Evolutionary conservation across 2,329 filamentous ascomycete species (phyloP).

Genomic region (Fusarium multiceps): DNA sequence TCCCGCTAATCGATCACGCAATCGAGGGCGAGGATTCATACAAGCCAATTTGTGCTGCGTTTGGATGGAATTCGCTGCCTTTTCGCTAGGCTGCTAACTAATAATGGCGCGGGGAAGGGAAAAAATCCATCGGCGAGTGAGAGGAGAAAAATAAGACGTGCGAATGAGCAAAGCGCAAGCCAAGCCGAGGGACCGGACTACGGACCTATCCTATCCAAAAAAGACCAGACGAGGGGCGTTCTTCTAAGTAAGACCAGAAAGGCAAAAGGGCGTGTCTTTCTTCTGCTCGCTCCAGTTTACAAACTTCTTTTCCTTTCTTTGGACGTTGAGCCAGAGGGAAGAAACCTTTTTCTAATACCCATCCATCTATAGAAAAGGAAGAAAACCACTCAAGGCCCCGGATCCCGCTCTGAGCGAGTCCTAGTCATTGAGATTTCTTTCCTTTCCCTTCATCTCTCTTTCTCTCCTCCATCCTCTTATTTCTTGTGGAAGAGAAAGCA

Average conservation of each 20-base stretch:
- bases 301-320: conserved; percentile 34
- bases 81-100: conserved; percentile 13
- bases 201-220: not conserved
- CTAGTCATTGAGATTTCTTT: conserved; percentile 36
- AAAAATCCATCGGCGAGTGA: conserved; percentile 43
- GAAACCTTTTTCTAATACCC: conserved; percentile 42
- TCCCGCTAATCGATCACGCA: conserved; percentile 50
- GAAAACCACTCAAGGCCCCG: conserved; percentile 39
- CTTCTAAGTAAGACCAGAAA: conserved; percentile 10
- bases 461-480: conserved; percentile 14
- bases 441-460: conserved; percentile 27
- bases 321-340: conserved; percentile 45
- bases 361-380: conserved; percentile 34
- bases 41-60: conserved; percentile 40
- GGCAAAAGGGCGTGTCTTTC: conserved; percentile 31
- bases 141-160: conserved; percentile 38
- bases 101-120: conserved; percentile 45
- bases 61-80: conserved; percentile 34
- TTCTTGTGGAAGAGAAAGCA: conserved; percentile 31
- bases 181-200: conserved; percentile 37
- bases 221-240: conserved; percentile 32
- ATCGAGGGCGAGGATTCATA: conserved; percentile 47
- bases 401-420: conserved; percentile 42
- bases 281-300: conserved; percentile 35
- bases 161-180: conserved; percentile 36